These are phyloP conservation scores for Torulaspora franciscae DNA, from an alignment of 805 yeast species.

Conservation along the genomic window DNA sequence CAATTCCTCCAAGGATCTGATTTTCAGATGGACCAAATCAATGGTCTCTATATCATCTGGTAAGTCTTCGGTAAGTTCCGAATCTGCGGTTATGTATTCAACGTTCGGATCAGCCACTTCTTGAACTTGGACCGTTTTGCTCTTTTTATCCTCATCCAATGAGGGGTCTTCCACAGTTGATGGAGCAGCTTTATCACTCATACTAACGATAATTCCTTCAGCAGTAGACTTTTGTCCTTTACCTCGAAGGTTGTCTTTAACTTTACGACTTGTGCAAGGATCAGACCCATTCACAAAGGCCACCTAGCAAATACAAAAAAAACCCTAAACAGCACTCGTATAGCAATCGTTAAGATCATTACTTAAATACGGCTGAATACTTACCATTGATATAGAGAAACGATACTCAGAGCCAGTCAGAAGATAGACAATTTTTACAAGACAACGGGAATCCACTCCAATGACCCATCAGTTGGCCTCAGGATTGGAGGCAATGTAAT, in stretches of 20 bases:
- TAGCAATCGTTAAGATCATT: conserved; percentile 9
- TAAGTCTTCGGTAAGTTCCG: conserved; percentile 53
- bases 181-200: background rate
- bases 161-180: background rate
- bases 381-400: conserved; percentile 4
- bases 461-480: conserved; percentile 34
- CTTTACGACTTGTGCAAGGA: background rate
- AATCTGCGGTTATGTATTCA: conserved; percentile 63
- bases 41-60: conserved; percentile 55
- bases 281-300: background rate
- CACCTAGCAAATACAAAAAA: background rate
- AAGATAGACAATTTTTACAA: conserved; percentile 12
- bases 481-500: conserved; percentile 71
- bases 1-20: conserved; percentile 57
- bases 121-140: conserved; percentile 2
- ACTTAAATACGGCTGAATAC: conserved; percentile 7
- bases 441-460: conserved; percentile 2
- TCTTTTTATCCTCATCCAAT: conserved; percentile 1
- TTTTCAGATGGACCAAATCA: conserved; percentile 67
- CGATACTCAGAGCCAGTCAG: conserved; percentile 2
- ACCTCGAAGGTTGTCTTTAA: background rate
- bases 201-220: background rate
- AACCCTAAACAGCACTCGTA: background rate
- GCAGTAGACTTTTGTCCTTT: background rate
- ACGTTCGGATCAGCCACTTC: conserved; percentile 36